A percentile compares a stretch with the other conserved stretches of the same genome.
Conservation (phyloP, 139 green algal species). For the Picocystis salinarum region DNA sequence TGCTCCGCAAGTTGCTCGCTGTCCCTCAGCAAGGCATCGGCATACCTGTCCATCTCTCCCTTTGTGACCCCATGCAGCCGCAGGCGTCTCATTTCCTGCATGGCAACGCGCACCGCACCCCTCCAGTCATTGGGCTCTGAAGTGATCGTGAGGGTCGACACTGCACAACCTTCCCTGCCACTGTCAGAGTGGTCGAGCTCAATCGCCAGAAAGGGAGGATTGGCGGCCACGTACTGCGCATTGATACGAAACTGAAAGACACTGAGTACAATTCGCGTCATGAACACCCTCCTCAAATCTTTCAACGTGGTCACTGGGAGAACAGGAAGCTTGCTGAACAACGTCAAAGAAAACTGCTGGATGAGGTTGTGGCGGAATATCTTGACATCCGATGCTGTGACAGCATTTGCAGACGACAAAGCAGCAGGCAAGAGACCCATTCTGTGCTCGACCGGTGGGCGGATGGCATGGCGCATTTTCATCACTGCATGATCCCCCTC, state of each 20-base stretch:
- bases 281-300: conserved; percentile 53
- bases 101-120: conserved; percentile 29
- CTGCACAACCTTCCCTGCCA: conserved; percentile 76
- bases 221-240: conserved; percentile 29
- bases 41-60: conserved; percentile 77
- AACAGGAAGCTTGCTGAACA: conserved; percentile 95
- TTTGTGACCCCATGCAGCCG: conserved; percentile 68
- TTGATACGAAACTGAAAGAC: conserved; percentile 84
- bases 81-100: conserved; percentile 60
- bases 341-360: conserved; percentile 74
- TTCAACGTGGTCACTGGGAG: conserved; percentile 37
- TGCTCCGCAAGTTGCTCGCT: conserved; percentile 64
- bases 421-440: conserved; percentile 28
- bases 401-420: background rate
- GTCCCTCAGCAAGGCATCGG: conserved; percentile 67
- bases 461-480: conserved; percentile 40
- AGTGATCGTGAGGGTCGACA: conserved; percentile 83
- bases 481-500: conserved; percentile 4
- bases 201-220: conserved; percentile 65
- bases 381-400: background rate
- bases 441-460: conserved; percentile 75
- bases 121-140: conserved; percentile 74
- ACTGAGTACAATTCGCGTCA: conserved; percentile 71
- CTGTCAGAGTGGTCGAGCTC: conserved; percentile 79
- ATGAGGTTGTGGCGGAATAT: conserved; percentile 91